These are phyloP conservation scores for Penicillium hordei DNA, from an alignment of 2,329 filamentous ascomycete species.

Conservation along the genomic window DNA sequence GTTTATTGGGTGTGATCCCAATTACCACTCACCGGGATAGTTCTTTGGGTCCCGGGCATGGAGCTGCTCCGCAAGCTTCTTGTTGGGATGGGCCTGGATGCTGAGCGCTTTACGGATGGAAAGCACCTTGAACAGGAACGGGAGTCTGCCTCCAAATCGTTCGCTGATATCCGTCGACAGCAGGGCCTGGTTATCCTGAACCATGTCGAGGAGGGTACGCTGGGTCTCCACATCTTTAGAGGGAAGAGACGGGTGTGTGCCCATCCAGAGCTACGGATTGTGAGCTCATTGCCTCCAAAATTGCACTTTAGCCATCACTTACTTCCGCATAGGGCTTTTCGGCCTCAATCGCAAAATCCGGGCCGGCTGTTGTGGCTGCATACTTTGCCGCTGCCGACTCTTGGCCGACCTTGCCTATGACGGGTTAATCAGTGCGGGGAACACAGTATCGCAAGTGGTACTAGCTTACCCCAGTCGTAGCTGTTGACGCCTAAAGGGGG, in stretches of 20 bases:
- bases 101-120: slow-evolving; percentile 94
- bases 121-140: slow-evolving; percentile 96
- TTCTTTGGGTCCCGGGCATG: slow-evolving; percentile 86
- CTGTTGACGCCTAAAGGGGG: slow-evolving; percentile 77
- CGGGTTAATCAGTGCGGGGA: slow-evolving; percentile 30
- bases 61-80: slow-evolving; percentile 85
- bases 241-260: slow-evolving; percentile 92
- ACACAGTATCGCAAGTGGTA: slow-evolving; percentile 17
- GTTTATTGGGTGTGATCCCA: not conserved
- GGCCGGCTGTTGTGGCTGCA: slow-evolving; percentile 76
- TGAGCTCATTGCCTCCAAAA: slow-evolving; percentile 5
- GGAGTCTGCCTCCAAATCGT: slow-evolving; percentile 77
- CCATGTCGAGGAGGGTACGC: slow-evolving; percentile 80
- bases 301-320: not conserved
- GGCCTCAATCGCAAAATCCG: slow-evolving; percentile 72
- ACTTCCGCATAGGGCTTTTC: slow-evolving; percentile 96
- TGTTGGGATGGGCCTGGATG: slow-evolving; percentile 96
- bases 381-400: slow-evolving; percentile 87
- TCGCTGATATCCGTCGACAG: slow-evolving; percentile 71
- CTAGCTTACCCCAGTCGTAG: slow-evolving; percentile 82
- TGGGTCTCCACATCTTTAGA: slow-evolving; percentile 85
- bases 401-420: slow-evolving; percentile 75
- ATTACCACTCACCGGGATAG: slow-evolving; percentile 64
- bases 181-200: slow-evolving; percentile 81
- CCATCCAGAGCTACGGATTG: slow-evolving; percentile 84